These are phyloP conservation scores for Candida endomychidarum DNA, from an alignment of 805 yeast species.

Conservation along the genomic window DNA sequence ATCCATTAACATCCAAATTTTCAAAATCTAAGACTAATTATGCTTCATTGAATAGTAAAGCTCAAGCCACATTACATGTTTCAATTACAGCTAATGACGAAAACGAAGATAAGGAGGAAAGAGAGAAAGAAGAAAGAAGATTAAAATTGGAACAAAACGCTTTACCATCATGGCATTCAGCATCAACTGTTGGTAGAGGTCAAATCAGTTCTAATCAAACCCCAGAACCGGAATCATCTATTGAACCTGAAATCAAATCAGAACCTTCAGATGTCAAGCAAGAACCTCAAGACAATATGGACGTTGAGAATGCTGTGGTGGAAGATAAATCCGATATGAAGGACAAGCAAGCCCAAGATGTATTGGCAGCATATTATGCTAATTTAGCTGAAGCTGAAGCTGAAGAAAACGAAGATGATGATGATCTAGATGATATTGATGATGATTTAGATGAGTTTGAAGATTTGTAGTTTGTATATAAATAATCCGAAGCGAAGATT, in stretches of 20 bases:
- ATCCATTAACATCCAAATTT: slow-evolving; percentile 54
- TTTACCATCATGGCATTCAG: slow-evolving; percentile 93
- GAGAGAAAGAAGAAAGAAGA: slow-evolving; percentile 65
- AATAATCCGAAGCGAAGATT: no score
- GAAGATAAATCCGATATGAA: slow-evolving; percentile 38
- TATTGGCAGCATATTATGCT: slow-evolving; percentile 66
- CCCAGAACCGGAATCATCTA: slow-evolving; percentile 13
- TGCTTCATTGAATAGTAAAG: slow-evolving; percentile 41
- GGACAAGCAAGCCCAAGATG: slow-evolving; percentile 70
- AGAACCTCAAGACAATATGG: neutral
- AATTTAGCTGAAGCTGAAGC: slow-evolving; percentile 70
- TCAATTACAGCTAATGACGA: slow-evolving; percentile 88
- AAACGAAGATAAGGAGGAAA: slow-evolving; percentile 62
- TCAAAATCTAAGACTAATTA: slow-evolving; percentile 26
- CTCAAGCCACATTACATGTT: slow-evolving; percentile 87
- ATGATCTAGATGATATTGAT: slow-evolving; percentile 28
- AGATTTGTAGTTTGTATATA: slow-evolving; percentile 5
- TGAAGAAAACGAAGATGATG: slow-evolving; percentile 52
- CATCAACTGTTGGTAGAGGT: slow-evolving; percentile 80
- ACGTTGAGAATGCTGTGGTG: neutral
- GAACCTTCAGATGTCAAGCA: slow-evolving; percentile 1
- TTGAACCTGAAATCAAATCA: slow-evolving; percentile 16
- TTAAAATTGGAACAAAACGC: slow-evolving; percentile 85
- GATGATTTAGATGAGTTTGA: slow-evolving; percentile 29
- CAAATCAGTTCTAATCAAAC: slow-evolving; percentile 18